phyloP scores from a whole-genome alignment of 768 basidiomycete genomes.

The Termitomyces heimii region DNA sequence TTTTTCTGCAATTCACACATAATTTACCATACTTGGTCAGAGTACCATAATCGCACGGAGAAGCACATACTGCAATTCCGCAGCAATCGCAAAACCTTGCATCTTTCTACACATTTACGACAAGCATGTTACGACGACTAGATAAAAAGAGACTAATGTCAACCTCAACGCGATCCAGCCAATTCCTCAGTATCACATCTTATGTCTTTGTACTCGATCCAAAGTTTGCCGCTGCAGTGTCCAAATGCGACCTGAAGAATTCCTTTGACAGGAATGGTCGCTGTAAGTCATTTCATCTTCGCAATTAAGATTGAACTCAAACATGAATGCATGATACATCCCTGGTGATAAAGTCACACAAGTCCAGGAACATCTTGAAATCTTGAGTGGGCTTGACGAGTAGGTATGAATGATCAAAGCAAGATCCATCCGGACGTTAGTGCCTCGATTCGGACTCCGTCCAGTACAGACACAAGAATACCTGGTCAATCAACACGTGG shows the following conservation, averaged over 20 bases:
- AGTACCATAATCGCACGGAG: neutral
- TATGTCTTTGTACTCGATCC: neutral
- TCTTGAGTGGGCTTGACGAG: neutral
- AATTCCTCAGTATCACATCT: neutral
- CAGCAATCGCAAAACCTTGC: neutral
- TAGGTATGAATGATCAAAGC: slow-evolving; percentile 1
- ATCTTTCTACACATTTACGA: neutral
- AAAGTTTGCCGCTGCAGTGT: neutral
- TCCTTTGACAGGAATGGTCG: neutral
- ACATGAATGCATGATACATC: neutral
- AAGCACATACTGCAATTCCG: neutral
- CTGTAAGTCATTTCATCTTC: neutral
- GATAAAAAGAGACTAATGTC: neutral
- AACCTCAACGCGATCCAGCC: neutral
- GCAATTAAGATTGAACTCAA: neutral
- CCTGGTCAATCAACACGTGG: neutral
- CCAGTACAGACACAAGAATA: neutral
- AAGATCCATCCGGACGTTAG: neutral
- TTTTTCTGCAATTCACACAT: neutral
- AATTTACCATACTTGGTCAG: slow-evolving; percentile 1
- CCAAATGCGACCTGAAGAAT: neutral
- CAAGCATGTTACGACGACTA: neutral
- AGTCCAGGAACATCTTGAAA: neutral
- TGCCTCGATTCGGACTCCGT: neutral
- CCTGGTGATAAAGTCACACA: neutral